phyloP scores from a whole-genome alignment of 2,329 filamentous ascomycete genomes.

The Harringtonia lauricola region DNA sequence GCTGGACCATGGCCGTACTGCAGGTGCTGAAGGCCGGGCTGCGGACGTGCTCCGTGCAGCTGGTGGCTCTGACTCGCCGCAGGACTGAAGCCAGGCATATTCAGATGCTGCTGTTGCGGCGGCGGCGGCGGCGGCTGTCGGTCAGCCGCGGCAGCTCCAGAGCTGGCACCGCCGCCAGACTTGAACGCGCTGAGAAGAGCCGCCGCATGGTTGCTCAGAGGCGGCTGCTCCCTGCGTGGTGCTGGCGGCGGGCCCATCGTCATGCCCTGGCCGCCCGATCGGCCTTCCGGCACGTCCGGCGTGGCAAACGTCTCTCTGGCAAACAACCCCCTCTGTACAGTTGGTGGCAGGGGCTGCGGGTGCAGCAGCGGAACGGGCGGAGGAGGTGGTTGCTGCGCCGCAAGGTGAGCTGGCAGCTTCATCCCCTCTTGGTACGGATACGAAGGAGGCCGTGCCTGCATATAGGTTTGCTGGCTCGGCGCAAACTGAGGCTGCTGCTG shows the following conservation, averaged over 20 bases:
- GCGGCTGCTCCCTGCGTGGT: constrained; percentile 14
- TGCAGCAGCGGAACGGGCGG: constrained; percentile 23
- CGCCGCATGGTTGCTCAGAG: constrained; percentile 22
- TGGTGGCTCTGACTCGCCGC: constrained; percentile 2
- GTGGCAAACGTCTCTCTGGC: constrained; percentile 27
- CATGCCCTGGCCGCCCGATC: neutral
- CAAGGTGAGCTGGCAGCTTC: neutral
- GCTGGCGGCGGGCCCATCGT: constrained; percentile 10
- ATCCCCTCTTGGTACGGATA: neutral
- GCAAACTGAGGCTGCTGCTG: neutral
- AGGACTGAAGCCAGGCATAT: constrained; percentile 1
- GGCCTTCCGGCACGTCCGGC: constrained; percentile 17
- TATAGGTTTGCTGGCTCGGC: neutral
- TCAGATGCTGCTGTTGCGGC: constrained; percentile 1
- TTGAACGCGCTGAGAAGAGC: constrained; percentile 31
- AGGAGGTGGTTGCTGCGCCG: neutral
- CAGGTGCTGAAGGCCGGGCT: constrained; percentile 1
- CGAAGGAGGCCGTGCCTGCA: neutral
- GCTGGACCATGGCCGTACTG: too few relatives aligned
- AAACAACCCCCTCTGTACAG: constrained; percentile 42
- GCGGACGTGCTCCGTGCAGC: neutral
- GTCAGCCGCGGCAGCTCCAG: neutral
- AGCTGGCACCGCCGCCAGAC: constrained; percentile 9
- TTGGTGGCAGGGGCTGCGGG: constrained; percentile 42
- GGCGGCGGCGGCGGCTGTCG: neutral